A percentile compares a stretch with the other conserved stretches of the same genome.
These are phyloP conservation scores for Prillingera fragicola DNA, from an alignment of 1,284 basidiomycete species.

Conservation along the genomic window DNA sequence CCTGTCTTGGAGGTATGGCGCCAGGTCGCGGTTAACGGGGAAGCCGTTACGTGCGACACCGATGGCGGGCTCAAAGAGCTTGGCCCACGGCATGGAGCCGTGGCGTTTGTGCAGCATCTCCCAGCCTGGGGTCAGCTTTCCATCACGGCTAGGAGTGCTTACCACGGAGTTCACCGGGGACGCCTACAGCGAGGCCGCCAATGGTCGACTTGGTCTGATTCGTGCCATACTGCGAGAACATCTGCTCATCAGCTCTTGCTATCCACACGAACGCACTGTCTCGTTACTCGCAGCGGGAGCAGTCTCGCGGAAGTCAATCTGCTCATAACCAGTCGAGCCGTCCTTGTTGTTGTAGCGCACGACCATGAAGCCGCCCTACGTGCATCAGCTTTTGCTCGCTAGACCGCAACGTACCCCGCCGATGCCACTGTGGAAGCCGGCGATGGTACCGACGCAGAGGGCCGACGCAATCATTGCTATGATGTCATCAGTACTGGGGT, in stretches of 20 bases:
- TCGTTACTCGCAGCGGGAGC: conserved; percentile 44
- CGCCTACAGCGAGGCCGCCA: conserved; percentile 72
- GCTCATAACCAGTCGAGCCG: conserved; percentile 34
- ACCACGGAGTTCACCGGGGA: conserved; percentile 79
- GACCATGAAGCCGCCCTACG: conserved; percentile 19
- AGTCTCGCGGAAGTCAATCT: conserved; percentile 49
- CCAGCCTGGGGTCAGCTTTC: conserved; percentile 44
- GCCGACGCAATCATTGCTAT: conserved; percentile 34
- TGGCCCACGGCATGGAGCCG: conserved; percentile 68
- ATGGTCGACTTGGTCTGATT: conserved; percentile 48
- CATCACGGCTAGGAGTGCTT: background rate
- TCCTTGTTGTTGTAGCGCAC: conserved; percentile 15
- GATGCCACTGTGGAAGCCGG: conserved; percentile 47
- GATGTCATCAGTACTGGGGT: background rate
- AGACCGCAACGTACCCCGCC: conserved; percentile 31
- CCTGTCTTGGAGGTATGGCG: conserved; percentile 17
- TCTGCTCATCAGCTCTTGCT: conserved; percentile 11
- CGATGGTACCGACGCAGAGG: conserved; percentile 47
- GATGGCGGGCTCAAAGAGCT: conserved; percentile 67
- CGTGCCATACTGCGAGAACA: conserved; percentile 22
- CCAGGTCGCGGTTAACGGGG: conserved; percentile 51
- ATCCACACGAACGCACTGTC: conserved; percentile 31
- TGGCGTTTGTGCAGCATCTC: conserved; percentile 65
- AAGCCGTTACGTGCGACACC: conserved; percentile 65
- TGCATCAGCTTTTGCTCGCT: background rate